These are phyloP conservation scores for Colletotrichum sp. DNA, from an alignment of 2,329 filamentous ascomycete species.

Conservation along the genomic window DNA sequence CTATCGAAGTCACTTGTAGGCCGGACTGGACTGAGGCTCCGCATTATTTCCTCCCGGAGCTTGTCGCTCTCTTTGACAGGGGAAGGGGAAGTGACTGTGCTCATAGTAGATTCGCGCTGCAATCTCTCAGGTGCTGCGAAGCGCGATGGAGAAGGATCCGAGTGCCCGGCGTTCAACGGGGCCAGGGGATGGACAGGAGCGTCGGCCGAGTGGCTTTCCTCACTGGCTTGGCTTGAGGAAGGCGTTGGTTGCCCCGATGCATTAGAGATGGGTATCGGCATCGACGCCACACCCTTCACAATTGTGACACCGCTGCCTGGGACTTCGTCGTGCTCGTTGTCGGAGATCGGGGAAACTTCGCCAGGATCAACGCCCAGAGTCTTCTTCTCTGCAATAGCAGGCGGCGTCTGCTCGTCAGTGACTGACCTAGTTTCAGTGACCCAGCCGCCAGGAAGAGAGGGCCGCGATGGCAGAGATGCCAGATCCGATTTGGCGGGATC, in stretches of 20 bases:
- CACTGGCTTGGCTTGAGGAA: background rate
- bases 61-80: constrained; percentile 73
- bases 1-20: constrained; percentile 23
- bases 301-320: background rate
- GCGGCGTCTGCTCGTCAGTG: background rate
- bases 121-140: constrained; percentile 39
- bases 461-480: constrained; percentile 19
- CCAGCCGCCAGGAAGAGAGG: constrained; percentile 35
- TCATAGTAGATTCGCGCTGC: constrained; percentile 48
- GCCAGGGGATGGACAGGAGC: constrained; percentile 15
- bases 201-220: background rate
- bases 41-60: constrained; percentile 76
- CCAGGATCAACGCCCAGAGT: background rate
- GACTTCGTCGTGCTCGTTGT: constrained; percentile 14
- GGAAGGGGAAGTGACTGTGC: constrained; percentile 53
- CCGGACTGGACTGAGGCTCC: constrained; percentile 63
- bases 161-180: constrained; percentile 21
- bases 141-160: constrained; percentile 29
- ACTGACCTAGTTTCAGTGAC: constrained; percentile 28
- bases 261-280: background rate
- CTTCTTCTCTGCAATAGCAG: background rate
- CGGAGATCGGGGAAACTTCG: constrained; percentile 25
- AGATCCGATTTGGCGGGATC: background rate
- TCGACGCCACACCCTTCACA: background rate
- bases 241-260: background rate